phyloP scores from a whole-genome alignment of 1,284 basidiomycete species.

The Puccinia coronata region DNA sequence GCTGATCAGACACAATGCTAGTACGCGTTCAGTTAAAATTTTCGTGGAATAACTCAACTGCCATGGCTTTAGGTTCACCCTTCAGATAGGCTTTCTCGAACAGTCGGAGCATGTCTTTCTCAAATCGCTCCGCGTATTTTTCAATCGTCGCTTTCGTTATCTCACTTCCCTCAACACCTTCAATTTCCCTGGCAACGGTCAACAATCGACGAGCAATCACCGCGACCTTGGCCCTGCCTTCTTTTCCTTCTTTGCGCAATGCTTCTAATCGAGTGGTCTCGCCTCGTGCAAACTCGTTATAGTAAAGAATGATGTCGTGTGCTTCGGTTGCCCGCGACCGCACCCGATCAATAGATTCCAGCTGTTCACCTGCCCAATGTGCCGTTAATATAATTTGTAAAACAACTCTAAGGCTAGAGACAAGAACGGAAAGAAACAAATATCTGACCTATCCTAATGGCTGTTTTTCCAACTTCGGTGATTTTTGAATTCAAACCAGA shows the following conservation, averaged over 20 bases:
- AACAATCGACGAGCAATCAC: conserved; percentile 82
- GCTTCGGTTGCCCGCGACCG: conserved; percentile 90
- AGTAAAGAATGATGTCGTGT: conserved; percentile 90
- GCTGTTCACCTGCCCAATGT: conserved; percentile 74
- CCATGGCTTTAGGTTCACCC: conserved; percentile 99
- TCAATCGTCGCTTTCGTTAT: conserved; percentile 85
- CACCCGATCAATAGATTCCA: conserved; percentile 90
- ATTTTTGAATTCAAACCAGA: conserved; percentile 63
- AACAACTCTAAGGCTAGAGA: conserved; percentile 3
- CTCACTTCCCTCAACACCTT: conserved; percentile 63
- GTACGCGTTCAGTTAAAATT: too few relatives aligned
- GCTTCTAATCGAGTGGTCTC: conserved; percentile 77
- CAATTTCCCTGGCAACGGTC: conserved; percentile 87
- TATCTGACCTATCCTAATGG: conserved; percentile 80
- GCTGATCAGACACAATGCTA: background rate
- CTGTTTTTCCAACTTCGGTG: conserved; percentile 89
- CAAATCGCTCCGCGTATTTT: conserved; percentile 95
- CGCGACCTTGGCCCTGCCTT: conserved; percentile 84
- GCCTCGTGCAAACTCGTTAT: conserved; percentile 84
- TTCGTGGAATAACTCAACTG: conserved; percentile 65
- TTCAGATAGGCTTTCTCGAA: conserved; percentile 94
- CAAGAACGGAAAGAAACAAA: conserved; percentile 21
- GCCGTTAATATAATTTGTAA: conserved; percentile 11
- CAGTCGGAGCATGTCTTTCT: conserved; percentile 94
- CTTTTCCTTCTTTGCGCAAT: conserved; percentile 73